Evolutionary conservation across 805 yeast genomes (phyloP).

Genomic region (Monosporozyma yasuniensis): DNA sequence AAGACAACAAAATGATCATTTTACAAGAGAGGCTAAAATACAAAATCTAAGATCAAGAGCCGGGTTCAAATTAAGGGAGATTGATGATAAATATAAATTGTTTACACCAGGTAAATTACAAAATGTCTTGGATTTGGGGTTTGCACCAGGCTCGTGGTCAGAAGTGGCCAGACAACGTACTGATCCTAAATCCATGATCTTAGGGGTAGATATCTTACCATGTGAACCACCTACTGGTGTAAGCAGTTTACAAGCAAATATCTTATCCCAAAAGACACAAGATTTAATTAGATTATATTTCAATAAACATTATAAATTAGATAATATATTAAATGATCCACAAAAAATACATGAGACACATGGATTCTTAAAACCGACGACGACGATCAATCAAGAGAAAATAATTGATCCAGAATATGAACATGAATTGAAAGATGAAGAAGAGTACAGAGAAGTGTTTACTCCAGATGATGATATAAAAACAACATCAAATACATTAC

Average conservation of each 20-base stretch:
- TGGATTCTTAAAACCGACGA: constrained; percentile 10
- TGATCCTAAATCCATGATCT: constrained; percentile 42
- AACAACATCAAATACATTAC: constrained; percentile 5
- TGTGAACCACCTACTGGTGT: constrained; percentile 76
- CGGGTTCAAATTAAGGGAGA: constrained; percentile 75
- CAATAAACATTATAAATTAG: constrained; percentile 24
- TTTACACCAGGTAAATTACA: constrained; percentile 39
- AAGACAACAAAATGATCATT: constrained; percentile 59
- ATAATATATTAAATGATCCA: constrained; percentile 18
- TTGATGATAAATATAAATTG: constrained; percentile 54
- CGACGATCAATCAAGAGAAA: constrained; percentile 3
- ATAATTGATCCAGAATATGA: not conserved
- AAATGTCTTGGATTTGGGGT: constrained; percentile 79
- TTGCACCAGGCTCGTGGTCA: constrained; percentile 93
- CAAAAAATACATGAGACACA: constrained; percentile 17
- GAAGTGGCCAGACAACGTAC: constrained; percentile 63
- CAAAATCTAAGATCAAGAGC: constrained; percentile 73
- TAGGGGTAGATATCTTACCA: constrained; percentile 79
- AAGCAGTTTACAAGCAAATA: constrained; percentile 76
- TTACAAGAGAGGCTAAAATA: constrained; percentile 55
- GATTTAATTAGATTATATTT: constrained; percentile 45
- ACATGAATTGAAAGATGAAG: constrained; percentile 4
- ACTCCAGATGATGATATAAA: constrained; percentile 14
- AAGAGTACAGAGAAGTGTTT: constrained; percentile 24
- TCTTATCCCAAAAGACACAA: constrained; percentile 61